Conservation (phyloP, 225 moss, liverwort and hornwort genomes). For the Sphagnum contortum region DNA sequence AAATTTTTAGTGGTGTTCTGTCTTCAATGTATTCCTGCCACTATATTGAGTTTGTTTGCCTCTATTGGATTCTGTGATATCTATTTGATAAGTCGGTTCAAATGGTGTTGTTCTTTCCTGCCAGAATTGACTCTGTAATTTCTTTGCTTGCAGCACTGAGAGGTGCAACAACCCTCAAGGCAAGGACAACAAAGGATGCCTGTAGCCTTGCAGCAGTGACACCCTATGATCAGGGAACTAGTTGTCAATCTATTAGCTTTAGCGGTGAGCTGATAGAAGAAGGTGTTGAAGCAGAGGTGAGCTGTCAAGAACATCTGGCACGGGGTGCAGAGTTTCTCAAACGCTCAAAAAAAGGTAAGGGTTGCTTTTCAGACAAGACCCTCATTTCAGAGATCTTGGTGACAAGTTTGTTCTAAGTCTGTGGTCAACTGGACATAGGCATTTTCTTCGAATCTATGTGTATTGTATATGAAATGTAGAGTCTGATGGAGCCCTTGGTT, state of each 20-base stretch:
- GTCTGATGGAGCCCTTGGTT: background rate
- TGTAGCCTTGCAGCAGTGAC: slow-evolving; percentile 56
- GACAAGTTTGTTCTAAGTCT: no score
- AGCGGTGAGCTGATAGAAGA: slow-evolving; percentile 41
- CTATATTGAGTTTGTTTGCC: no score
- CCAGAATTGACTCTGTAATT: no score
- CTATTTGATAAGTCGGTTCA: no score
- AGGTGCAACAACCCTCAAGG: slow-evolving; percentile 63
- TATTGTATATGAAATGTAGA: background rate
- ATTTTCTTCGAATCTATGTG: background rate
- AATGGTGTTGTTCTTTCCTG: no score
- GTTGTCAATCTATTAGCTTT: slow-evolving; percentile 31
- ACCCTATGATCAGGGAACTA: slow-evolving; percentile 49
- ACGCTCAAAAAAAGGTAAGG: slow-evolving; percentile 46
- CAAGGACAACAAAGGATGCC: slow-evolving; percentile 53
- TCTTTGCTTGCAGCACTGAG: slow-evolving; percentile 33
- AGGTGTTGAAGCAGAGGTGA: slow-evolving; percentile 59
- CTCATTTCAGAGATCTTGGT: no score
- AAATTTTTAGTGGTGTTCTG: background rate
- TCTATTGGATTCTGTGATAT: no score
- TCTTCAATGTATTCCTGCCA: no score
- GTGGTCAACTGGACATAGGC: no score
- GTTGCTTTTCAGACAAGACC: no score
- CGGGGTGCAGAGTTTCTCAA: slow-evolving; percentile 60
- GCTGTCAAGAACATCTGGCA: slow-evolving; percentile 54